phyloP scores from a whole-genome alignment of 176 grass and related monocot genomes.

The Eremochloa ophiuroides region DNA sequence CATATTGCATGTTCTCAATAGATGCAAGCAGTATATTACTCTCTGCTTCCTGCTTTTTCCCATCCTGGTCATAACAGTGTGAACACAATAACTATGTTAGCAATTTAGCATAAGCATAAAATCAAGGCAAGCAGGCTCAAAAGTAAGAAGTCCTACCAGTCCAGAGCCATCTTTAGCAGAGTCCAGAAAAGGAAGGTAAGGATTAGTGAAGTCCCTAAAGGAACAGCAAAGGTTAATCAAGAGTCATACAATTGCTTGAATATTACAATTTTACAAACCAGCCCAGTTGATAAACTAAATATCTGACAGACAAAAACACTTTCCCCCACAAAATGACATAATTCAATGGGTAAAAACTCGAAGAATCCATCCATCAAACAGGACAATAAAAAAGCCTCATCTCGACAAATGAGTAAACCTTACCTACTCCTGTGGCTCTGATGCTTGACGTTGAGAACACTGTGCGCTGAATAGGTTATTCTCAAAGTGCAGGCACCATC shows the following conservation, averaged over 20 bases:
- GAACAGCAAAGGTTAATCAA: slow-evolving; percentile 17
- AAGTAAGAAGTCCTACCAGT: slow-evolving; percentile 44
- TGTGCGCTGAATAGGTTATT: slow-evolving; percentile 94
- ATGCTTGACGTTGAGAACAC: slow-evolving; percentile 94
- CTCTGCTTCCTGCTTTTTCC: slow-evolving; percentile 71
- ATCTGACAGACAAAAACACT: background rate
- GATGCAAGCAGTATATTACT: slow-evolving; percentile 96
- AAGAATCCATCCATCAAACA: background rate
- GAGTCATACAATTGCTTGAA: background rate
- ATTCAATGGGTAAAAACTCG: background rate
- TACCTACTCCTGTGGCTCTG: slow-evolving; percentile 96
- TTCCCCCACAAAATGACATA: slow-evolving; percentile 12
- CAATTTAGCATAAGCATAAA: slow-evolving; percentile 26
- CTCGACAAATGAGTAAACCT: slow-evolving; percentile 3
- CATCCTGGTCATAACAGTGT: slow-evolving; percentile 46
- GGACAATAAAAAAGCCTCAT: background rate
- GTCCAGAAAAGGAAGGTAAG: slow-evolving; percentile 84
- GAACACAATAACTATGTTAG: slow-evolving; percentile 17
- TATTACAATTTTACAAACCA: background rate
- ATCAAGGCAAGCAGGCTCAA: slow-evolving; percentile 5
- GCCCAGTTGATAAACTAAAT: background rate
- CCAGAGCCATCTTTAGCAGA: slow-evolving; percentile 77
- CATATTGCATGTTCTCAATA: slow-evolving; percentile 98
- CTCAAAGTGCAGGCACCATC: slow-evolving; percentile 62
- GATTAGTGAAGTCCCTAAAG: slow-evolving; percentile 92